Base-by-base conservation (phyloP, 2,329 filamentous ascomycete genomes). In the Zopfia rhizophila region DNA sequence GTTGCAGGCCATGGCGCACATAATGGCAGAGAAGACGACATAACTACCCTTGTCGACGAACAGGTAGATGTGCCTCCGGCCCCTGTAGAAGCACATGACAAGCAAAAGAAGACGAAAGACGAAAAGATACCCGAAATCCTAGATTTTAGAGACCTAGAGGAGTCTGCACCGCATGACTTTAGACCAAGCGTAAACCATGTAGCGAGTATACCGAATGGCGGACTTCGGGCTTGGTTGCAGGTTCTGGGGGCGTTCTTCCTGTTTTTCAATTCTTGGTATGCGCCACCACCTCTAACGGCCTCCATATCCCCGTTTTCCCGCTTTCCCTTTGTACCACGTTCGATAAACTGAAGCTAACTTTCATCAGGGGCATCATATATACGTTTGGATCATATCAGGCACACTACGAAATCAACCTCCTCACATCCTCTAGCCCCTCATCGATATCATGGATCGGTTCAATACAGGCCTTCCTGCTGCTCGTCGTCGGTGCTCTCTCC, bases 401-500 rank as follows among this genome's bases (percentile, higher is more conserved):
- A 2, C 75, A 69, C 53, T 76, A 76, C 48, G 61, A 73, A 42
- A 56, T 45, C 13, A 64, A 58, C 7, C 52, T 72, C 7, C 58
- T 76, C 2, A 37, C 54, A 3, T 56, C 53, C 6, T 63, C 61
- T 5, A 63, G 61, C 7, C 65, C 73, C 1, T 75, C 71, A 6
- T 52, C 65, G 25, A 75, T 76, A 37, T 66, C 71, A 28, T 75
- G 73, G 73, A 74, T 76, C 21, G 73, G 73, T 10, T 68, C 68
- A 3, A 55, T 74, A 7, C 72, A 75, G 47, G 62, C 69, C 6
- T 72, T 71, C 45, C 59, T 74, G 21, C 60, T 76, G 1, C 60
- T 74, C 52, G 39, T 74, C 7, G 62, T 72, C 13, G 72, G 72
- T 7, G 60, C 67, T 5, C 41, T 75, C 45, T 66, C 69, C 5